A percentile compares a stretch with the other conserved stretches of the same genome.
These are phyloP conservation scores for Aphanomyces euteiches DNA, from an alignment of 352 stramenopile genomes.

Conservation along the genomic window DNA sequence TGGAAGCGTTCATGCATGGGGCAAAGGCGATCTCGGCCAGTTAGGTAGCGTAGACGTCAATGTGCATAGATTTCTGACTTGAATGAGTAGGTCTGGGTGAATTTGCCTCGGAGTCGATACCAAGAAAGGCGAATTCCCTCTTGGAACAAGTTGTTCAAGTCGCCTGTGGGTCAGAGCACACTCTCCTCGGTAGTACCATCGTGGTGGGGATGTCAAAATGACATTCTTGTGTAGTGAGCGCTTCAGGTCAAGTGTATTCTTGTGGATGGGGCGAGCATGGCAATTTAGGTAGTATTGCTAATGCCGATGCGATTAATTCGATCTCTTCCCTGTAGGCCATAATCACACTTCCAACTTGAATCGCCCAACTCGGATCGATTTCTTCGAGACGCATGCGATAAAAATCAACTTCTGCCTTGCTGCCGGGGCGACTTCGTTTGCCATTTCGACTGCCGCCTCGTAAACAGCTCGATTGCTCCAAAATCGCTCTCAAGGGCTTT, in stretches of 20 bases:
- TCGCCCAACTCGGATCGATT: slow-evolving; percentile 43
- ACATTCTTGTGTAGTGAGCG: slow-evolving; percentile 32
- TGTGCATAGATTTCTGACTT: slow-evolving; percentile 22
- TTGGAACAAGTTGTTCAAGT: slow-evolving; percentile 38
- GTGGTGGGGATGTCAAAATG: not conserved
- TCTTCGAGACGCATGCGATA: slow-evolving; percentile 40
- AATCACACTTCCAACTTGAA: slow-evolving; percentile 45
- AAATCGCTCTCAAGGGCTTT: not conserved
- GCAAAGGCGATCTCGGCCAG: slow-evolving; percentile 73
- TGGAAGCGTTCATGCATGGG: slow-evolving; percentile 54
- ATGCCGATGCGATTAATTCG: not conserved
- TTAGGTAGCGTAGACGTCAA: slow-evolving; percentile 34
- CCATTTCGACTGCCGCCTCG: slow-evolving; percentile 26
- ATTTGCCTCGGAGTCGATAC: slow-evolving; percentile 22
- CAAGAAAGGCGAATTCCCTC: slow-evolving; percentile 33
- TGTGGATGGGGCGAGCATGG: slow-evolving; percentile 82
- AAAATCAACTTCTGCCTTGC: slow-evolving; percentile 41
- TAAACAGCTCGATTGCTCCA: too few relatives aligned
- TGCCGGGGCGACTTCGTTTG: slow-evolving; percentile 66
- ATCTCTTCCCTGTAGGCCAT: slow-evolving; percentile 42
- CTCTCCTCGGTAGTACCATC: slow-evolving; percentile 38
- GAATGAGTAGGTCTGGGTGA: slow-evolving; percentile 16
- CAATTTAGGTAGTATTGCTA: slow-evolving; percentile 57
- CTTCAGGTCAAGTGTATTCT: slow-evolving; percentile 55
- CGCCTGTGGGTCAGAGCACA: slow-evolving; percentile 73